Conservation (phyloP, 805 yeast species). For the Hermanozyma aechmeae region DNA sequence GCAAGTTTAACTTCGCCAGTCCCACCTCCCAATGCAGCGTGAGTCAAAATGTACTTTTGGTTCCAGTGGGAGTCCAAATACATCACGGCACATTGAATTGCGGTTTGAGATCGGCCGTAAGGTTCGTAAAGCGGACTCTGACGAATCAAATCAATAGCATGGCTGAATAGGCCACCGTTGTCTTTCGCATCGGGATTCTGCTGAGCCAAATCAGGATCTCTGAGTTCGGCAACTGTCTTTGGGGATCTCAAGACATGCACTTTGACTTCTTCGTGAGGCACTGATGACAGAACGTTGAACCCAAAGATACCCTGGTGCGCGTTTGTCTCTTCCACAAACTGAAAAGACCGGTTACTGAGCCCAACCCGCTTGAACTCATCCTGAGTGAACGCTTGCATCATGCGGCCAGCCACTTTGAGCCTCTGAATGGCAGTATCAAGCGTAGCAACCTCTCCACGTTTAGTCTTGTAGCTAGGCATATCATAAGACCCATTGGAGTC, state of each 20-base stretch:
- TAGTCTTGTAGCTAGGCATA: conserved; percentile 43
- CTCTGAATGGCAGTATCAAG: conserved; percentile 65
- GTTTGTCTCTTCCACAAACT: conserved; percentile 51
- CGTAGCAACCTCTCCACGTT: conserved; percentile 51
- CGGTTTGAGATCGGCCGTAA: conserved; percentile 20
- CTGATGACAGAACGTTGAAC: conserved; percentile 38
- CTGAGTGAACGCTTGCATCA: conserved; percentile 86
- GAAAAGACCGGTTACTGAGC: conserved; percentile 70
- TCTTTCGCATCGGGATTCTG: conserved; percentile 68
- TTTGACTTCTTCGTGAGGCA: conserved; percentile 52
- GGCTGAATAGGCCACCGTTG: conserved; percentile 67
- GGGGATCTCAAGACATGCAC: conserved; percentile 69
- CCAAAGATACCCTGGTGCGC: conserved; percentile 23
- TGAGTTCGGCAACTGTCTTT: conserved; percentile 58
- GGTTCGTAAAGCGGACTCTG: conserved; percentile 39
- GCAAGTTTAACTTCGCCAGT: conserved; percentile 62
- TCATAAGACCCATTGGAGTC: conserved; percentile 72
- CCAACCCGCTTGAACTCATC: conserved; percentile 81
- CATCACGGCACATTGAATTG: conserved; percentile 76
- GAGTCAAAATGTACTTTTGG: conserved; percentile 57
- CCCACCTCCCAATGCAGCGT: conserved; percentile 95
- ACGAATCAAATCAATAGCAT: conserved; percentile 67
- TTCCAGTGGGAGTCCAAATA: conserved; percentile 86
- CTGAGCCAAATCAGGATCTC: conserved; percentile 78
- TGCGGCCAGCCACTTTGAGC: conserved; percentile 70